These are phyloP conservation scores for Apium graveolens DNA, from an alignment of 129 eudicot genomes.

Conservation along the genomic window DNA sequence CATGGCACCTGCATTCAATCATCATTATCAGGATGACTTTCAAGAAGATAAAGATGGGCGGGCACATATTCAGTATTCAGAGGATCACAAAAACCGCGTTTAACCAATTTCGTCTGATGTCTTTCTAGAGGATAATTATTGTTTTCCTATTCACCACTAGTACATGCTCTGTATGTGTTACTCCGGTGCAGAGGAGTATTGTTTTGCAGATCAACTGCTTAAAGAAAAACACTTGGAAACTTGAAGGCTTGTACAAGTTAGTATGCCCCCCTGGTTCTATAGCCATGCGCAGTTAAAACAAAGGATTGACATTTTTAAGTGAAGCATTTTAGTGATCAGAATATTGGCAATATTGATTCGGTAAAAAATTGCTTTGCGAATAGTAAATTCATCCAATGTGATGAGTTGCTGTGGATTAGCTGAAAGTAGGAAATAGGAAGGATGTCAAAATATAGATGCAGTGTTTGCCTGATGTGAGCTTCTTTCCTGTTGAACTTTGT, in stretches of 20 bases:
- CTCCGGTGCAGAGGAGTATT: background rate
- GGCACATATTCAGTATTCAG: background rate
- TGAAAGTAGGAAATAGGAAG: no score
- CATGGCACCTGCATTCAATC: slow-evolving; percentile 16
- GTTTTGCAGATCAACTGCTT: background rate
- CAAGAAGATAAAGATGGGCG: slow-evolving; percentile 33
- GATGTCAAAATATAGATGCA: no score
- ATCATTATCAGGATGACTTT: slow-evolving; percentile 17
- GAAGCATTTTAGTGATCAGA: background rate
- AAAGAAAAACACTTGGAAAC: background rate
- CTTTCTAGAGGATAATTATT: background rate
- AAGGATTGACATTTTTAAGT: background rate
- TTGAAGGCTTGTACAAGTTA: background rate
- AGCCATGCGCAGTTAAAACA: background rate
- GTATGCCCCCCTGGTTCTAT: background rate
- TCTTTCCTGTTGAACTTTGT: no score
- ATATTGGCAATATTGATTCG: no score
- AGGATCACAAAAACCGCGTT: slow-evolving; percentile 41
- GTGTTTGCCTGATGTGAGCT: no score
- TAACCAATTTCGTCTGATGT: slow-evolving; percentile 40
- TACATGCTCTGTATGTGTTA: background rate
- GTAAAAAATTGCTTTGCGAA: no score
- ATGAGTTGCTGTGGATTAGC: background rate
- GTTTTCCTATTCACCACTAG: background rate
- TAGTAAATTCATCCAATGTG: background rate